Percentiles rank a stretch among this genome's conserved stretches.
These are phyloP conservation scores for Apiospora malaysiana DNA, from an alignment of 2,329 filamentous ascomycete genomes.

Conservation along the genomic window DNA sequence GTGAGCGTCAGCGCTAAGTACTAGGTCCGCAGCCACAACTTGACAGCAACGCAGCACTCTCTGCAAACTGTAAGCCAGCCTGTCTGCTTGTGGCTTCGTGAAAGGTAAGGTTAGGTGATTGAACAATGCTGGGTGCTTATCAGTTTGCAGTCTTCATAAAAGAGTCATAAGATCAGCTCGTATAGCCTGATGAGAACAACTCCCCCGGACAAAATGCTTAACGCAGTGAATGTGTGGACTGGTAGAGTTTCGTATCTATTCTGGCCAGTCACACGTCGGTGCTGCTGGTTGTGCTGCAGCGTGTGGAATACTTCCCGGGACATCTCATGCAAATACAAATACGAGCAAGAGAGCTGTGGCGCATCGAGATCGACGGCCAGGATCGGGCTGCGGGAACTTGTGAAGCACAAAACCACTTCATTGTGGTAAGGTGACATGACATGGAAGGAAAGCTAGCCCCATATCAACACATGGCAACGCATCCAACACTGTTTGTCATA, in stretches of 20 bases:
- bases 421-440: background rate
- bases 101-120: background rate
- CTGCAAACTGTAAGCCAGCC: background rate
- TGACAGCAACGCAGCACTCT: background rate
- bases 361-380: conserved; percentile 20
- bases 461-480: background rate
- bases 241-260: background rate
- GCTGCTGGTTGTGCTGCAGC: background rate
- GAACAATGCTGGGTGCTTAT: background rate
- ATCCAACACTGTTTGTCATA: background rate
- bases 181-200: background rate
- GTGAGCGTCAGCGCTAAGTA: background rate
- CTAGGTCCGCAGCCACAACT: conserved; percentile 1
- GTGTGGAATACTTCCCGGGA: background rate
- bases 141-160: background rate
- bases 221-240: background rate
- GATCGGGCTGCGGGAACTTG: background rate
- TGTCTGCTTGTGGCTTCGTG: conserved; percentile 1
- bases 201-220: background rate
- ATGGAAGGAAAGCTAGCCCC: background rate
- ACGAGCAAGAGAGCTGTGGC: conserved; percentile 10
- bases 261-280: background rate
- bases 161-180: background rate
- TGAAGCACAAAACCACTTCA: background rate
- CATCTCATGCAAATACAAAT: background rate